Conservation (phyloP, 2,329 filamentous ascomycete genomes). For the Paracamarosporium sp. region DNA sequence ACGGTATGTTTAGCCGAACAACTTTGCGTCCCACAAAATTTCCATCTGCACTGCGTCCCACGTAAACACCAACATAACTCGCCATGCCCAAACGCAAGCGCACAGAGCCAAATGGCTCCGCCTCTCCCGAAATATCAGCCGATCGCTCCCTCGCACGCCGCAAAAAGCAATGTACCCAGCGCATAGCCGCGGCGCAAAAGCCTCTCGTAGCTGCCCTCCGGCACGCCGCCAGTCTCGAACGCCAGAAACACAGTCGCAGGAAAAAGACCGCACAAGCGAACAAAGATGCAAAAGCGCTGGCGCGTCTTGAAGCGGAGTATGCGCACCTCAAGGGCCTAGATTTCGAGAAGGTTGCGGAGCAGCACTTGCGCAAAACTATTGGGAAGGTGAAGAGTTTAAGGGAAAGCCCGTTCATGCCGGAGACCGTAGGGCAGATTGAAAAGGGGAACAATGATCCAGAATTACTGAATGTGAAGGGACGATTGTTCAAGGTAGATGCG, state of each 20-base stretch:
- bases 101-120: slow-evolving; percentile 13
- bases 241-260: slow-evolving; percentile 73
- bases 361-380: slow-evolving; percentile 64
- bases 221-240: slow-evolving; percentile 76
- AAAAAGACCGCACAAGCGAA: slow-evolving; percentile 61
- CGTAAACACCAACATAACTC: not conserved
- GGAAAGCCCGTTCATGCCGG: slow-evolving; percentile 57
- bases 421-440: slow-evolving; percentile 41
- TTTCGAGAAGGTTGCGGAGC: slow-evolving; percentile 56
- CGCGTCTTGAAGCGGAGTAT: slow-evolving; percentile 69
- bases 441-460: slow-evolving; percentile 52
- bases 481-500: slow-evolving; percentile 66
- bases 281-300: slow-evolving; percentile 56
- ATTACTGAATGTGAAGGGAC: slow-evolving; percentile 63
- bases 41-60: not conserved
- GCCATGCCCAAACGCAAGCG: slow-evolving; percentile 46
- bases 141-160: slow-evolving; percentile 19
- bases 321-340: slow-evolving; percentile 65
- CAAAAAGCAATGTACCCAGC: slow-evolving; percentile 43
- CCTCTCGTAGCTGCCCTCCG: slow-evolving; percentile 71
- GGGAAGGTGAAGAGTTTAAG: slow-evolving; percentile 64
- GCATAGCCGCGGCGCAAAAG: slow-evolving; percentile 62
- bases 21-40: slow-evolving; percentile 6
- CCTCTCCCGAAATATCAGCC: slow-evolving; percentile 2
- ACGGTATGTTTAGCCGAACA: not conserved